Percentiles rank a stretch among this genome's conserved stretches.
These are phyloP conservation scores for Baudoinia panamericana DNA, from an alignment of 495 filamentous ascomycete species.

Conservation along the genomic window DNA sequence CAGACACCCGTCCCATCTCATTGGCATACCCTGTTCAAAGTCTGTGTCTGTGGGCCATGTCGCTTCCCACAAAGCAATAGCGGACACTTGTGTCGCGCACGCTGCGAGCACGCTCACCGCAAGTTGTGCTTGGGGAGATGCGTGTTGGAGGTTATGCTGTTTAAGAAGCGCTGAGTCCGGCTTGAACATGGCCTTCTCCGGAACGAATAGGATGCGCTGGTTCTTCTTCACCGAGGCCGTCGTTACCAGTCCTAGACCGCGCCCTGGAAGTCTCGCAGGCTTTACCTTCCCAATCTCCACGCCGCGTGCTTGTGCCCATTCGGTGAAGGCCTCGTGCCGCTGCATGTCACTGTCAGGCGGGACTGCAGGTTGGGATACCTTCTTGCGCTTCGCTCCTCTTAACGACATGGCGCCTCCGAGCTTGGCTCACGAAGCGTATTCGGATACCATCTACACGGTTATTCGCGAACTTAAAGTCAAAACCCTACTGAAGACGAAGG, in stretches of 20 bases:
- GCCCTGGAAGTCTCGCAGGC: slow-evolving; percentile 46
- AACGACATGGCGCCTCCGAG: too few relatives aligned
- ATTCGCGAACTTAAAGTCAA: too few relatives aligned
- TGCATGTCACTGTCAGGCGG: slow-evolving; percentile 6
- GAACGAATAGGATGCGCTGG: slow-evolving; percentile 49
- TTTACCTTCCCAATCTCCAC: slow-evolving; percentile 42
- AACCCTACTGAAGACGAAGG: too few relatives aligned
- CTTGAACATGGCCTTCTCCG: slow-evolving; percentile 49
- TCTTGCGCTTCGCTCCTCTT: slow-evolving; percentile 1
- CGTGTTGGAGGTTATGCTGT: background rate
- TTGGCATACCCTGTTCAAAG: slow-evolving; percentile 50
- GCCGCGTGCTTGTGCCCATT: slow-evolving; percentile 13
- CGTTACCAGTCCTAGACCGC: slow-evolving; percentile 64
- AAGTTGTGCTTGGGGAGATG: slow-evolving; percentile 23
- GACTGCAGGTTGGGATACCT: background rate
- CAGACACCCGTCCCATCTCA: slow-evolving; percentile 48
- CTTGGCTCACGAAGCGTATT: too few relatives aligned
- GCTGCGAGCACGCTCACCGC: slow-evolving; percentile 31
- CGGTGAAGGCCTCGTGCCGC: slow-evolving; percentile 12
- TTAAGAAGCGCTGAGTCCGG: slow-evolving; percentile 34
- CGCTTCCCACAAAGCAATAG: slow-evolving; percentile 45
- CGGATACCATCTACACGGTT: too few relatives aligned
- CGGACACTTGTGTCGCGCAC: slow-evolving; percentile 49
- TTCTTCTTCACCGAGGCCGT: slow-evolving; percentile 45
- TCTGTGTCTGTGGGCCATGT: slow-evolving; percentile 51